Evolutionary conservation across 345 rosid genomes (phyloP).

Genomic region (Camelina hispida): DNA sequence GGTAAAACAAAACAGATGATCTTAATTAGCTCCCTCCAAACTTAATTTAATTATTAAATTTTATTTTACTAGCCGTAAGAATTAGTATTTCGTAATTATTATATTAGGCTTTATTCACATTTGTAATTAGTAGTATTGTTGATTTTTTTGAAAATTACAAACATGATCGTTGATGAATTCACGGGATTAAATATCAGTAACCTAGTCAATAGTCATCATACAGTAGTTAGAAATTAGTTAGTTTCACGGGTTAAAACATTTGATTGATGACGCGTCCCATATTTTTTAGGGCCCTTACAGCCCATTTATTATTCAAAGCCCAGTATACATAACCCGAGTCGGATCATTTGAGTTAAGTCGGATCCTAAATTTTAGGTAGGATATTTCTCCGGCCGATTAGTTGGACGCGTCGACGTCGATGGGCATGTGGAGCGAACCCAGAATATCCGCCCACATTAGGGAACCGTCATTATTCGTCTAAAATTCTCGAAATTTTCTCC

Average conservation of each 20-base stretch:
- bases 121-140: neutral
- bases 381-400: constrained; percentile 39
- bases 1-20: too few relatives aligned
- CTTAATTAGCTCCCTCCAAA: too few relatives aligned
- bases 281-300: neutral
- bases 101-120: neutral
- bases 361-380: constrained; percentile 25
- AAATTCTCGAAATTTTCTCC: neutral
- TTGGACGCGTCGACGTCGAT: constrained; percentile 33
- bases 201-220: neutral
- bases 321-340: neutral
- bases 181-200: constrained; percentile 14
- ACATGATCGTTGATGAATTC: neutral
- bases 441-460: constrained; percentile 6
- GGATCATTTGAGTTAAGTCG: constrained; percentile 20
- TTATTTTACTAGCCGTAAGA: too few relatives aligned
- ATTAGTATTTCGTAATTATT: too few relatives aligned
- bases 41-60: too few relatives aligned
- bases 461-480: constrained; percentile 4
- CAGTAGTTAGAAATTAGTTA: constrained; percentile 16
- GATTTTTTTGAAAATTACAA: neutral
- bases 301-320: neutral
- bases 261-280: neutral
- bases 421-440: constrained; percentile 31
- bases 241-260: constrained; percentile 15